Conservation (phyloP, 2,329 filamentous ascomycete species). For the Penicillium olsonii region DNA sequence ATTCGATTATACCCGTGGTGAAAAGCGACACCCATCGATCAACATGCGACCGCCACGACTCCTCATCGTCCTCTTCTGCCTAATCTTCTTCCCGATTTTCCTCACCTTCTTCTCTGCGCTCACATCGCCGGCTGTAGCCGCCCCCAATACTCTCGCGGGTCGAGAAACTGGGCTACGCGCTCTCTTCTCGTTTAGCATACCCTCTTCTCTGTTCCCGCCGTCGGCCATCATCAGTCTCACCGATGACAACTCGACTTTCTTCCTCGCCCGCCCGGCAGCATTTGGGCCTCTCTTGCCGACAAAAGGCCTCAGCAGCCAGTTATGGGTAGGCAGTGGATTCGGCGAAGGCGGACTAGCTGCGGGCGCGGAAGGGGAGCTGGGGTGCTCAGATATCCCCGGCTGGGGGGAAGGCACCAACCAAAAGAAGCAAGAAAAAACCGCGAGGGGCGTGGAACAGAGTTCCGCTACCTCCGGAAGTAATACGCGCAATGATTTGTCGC, state of each 20-base stretch:
- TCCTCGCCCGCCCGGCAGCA: constrained; percentile 86
- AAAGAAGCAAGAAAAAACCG: constrained; percentile 27
- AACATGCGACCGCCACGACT: constrained; percentile 51
- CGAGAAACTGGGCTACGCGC: constrained; percentile 54
- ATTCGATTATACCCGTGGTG: not conserved
- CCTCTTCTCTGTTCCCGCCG: constrained; percentile 88
- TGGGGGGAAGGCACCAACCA: constrained; percentile 68
- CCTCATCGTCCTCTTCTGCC: constrained; percentile 47
- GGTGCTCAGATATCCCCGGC: constrained; percentile 90
- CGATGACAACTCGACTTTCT: constrained; percentile 97
- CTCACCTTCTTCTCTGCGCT: constrained; percentile 51
- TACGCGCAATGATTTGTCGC: constrained; percentile 23
- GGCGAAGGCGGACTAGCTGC: constrained; percentile 63
- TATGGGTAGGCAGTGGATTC: constrained; percentile 94
- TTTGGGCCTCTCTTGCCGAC: constrained; percentile 80
- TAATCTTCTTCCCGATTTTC: constrained; percentile 51
- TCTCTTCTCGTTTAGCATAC: constrained; percentile 70
- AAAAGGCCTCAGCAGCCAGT: constrained; percentile 78
- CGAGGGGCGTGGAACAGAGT: constrained; percentile 22
- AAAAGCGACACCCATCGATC: constrained; percentile 5
- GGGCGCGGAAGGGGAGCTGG: constrained; percentile 76
- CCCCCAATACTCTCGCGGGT: constrained; percentile 38
- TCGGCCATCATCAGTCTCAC: constrained; percentile 95
- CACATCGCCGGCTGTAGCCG: constrained; percentile 40
- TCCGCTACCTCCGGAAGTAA: constrained; percentile 26